Base-by-base conservation (phyloP, 2,329 filamentous ascomycete genomes). In the Apiospora saccharicola region DNA sequence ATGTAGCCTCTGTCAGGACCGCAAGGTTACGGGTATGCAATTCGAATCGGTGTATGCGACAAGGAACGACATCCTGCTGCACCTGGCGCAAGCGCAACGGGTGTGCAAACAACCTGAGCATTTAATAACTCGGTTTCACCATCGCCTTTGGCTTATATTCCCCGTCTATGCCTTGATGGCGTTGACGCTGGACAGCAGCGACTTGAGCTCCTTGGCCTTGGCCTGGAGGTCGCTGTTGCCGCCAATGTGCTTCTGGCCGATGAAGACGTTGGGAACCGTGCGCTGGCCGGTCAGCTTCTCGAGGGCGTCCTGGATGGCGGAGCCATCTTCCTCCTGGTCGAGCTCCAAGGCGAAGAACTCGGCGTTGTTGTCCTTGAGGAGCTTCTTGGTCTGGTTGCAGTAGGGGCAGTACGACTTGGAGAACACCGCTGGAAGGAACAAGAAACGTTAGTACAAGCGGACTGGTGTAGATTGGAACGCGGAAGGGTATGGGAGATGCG, bases 381-480 rank as follows among this genome's bases (percentile, higher is more conserved):
- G 87, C 72, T 87, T 80, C 91, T 98, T 98, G 77, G 92, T 91
- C 73, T 91, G 87, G 72, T 85, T 88, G 89, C 96, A 98, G 90
- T 97, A 97, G 16, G 95, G 95, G 90, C 96, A 99, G 87, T 94
- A 98, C 22, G 92, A 94, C 88, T 99, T 99, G 85, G 93, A 95
- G 89, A 99, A 99, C 82, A 99, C 94, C 79, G 96, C 93, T 94
- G 69, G 43, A 37, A 19, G 19, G 19, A 14, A 6, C 14, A 44
- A 30, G 41, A n/a, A 12, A 46, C 30, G 24, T 75, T 74, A 77
- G 57, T 16, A 41, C 26, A 64, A 3, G 30, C n/a, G 5, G 3
- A 14, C 34, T n/a, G 7, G 0, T 22, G 19, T 10, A 71, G 44
- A 41, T 37, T 53, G 6, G 8, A 43, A 49, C 47, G 46, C 22